phyloP scores from a whole-genome alignment of 805 yeast genomes.

The Metahyphopichia silvanorum region DNA sequence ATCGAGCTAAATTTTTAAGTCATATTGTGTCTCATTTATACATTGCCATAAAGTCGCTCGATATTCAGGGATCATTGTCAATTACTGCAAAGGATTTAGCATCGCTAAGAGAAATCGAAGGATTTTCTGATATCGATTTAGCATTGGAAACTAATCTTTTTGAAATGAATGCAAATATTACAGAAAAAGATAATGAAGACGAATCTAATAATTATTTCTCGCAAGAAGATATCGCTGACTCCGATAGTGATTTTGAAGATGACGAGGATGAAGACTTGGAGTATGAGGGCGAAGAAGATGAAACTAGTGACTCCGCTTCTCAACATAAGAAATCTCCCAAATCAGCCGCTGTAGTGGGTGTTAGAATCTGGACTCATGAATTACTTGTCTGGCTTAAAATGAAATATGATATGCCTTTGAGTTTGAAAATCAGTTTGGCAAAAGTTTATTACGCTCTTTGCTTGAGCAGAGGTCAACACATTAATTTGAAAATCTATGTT shows the following conservation, averaged over 20 bases:
- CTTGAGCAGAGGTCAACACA: conserved; percentile 67
- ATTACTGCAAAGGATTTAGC: conserved; percentile 70
- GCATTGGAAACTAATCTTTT: conserved; percentile 54
- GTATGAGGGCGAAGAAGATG: conserved; percentile 30
- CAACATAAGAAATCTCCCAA: conserved; percentile 62
- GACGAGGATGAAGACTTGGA: conserved; percentile 39
- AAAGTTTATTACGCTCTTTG: conserved; percentile 69
- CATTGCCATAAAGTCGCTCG: conserved; percentile 71
- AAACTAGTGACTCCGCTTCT: conserved; percentile 31
- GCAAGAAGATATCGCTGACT: conserved; percentile 22
- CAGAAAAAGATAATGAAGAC: conserved; percentile 27
- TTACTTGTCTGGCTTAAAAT: conserved; percentile 71
- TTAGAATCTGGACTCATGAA: conserved; percentile 86
- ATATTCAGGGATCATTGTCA: conserved; percentile 65
- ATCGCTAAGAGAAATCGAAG: conserved; percentile 26
- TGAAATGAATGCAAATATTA: conserved; percentile 18
- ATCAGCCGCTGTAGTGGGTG: conserved; percentile 70
- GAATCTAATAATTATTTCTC: conserved; percentile 21
- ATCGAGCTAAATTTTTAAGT: conserved; percentile 68
- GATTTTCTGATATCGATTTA: conserved; percentile 39
- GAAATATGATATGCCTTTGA: conserved; percentile 76
- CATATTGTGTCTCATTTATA: conserved; percentile 80
- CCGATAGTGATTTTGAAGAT: conserved; percentile 36
- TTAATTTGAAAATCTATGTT: conserved; percentile 58
- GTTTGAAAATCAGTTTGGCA: conserved; percentile 57